These are phyloP conservation scores for Trichoderma koningii DNA, from an alignment of 2,329 filamentous ascomycete species.

Conservation along the genomic window DNA sequence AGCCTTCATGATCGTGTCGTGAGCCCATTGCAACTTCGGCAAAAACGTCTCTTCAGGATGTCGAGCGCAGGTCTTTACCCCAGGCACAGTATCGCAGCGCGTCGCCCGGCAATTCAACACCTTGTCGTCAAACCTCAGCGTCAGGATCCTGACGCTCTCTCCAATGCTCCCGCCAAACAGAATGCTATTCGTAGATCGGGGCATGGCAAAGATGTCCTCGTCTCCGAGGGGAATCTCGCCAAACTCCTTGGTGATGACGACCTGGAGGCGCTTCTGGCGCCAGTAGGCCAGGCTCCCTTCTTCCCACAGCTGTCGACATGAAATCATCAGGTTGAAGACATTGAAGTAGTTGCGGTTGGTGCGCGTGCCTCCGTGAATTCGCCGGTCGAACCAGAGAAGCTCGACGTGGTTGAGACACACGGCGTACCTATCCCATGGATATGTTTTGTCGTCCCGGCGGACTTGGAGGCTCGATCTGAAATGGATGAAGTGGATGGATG, in stretches of 20 bases:
- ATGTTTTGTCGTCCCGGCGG: constrained; percentile 1
- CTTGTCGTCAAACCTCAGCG: constrained; percentile 19
- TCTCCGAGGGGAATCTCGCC: constrained; percentile 12
- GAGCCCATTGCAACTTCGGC: constrained; percentile 20
- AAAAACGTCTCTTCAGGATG: neutral
- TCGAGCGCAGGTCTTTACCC: neutral
- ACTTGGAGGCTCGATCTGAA: neutral
- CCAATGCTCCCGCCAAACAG: constrained; percentile 13
- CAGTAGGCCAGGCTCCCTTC: constrained; percentile 15
- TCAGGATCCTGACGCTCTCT: neutral
- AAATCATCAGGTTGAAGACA: constrained; percentile 12
- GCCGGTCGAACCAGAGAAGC: constrained; percentile 2
- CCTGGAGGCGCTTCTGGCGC: constrained; percentile 1
- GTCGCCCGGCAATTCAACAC: constrained; percentile 7
- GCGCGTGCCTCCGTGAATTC: neutral
- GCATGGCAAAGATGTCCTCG: constrained; percentile 1
- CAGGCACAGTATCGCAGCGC: constrained; percentile 5
- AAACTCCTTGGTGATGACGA: constrained; percentile 6
- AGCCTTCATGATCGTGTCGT: constrained; percentile 16
- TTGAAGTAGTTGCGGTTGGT: constrained; percentile 3
- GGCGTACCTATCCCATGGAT: constrained; percentile 14
- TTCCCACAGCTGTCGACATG: constrained; percentile 16
- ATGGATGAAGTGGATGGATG: constrained; percentile 12
- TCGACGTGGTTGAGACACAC: constrained; percentile 2
- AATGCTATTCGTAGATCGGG: neutral